phyloP scores from a whole-genome alignment of 2,329 filamentous ascomycete species.

The Aureobasidium namibiae region DNA sequence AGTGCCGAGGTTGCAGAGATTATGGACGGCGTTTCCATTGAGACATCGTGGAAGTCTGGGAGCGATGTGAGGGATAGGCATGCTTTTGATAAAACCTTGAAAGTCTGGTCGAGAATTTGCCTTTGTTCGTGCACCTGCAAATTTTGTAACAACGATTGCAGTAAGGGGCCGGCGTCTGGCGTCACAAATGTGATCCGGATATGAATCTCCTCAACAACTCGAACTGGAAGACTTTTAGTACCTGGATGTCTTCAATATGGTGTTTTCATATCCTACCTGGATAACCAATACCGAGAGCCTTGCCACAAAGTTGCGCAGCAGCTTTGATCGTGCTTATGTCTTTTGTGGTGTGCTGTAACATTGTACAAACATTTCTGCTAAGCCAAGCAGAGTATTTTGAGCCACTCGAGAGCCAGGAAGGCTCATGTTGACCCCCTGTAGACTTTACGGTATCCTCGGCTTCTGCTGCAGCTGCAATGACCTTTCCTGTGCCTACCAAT shows the following conservation, averaged over 20 bases:
- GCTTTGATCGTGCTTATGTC: conserved; percentile 24
- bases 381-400: conserved; percentile 63
- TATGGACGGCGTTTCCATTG: background rate
- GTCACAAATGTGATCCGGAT: background rate
- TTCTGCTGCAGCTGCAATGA: conserved; percentile 52
- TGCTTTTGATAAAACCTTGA: conserved; percentile 22
- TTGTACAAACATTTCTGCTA: conserved; percentile 50
- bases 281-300: conserved; percentile 64
- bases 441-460: conserved; percentile 44
- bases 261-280: conserved; percentile 42
- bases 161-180: background rate
- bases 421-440: conserved; percentile 14
- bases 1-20: conserved; percentile 15
- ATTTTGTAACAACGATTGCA: conserved; percentile 28
- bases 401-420: conserved; percentile 57
- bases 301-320: conserved; percentile 41
- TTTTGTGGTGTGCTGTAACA: conserved; percentile 37
- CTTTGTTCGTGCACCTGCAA: conserved; percentile 44
- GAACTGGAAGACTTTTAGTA: background rate
- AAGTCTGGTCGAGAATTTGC: conserved; percentile 30
- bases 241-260: no score
- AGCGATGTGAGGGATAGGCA: background rate
- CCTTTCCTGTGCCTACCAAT: conserved; percentile 51
- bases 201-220: conserved; percentile 12
- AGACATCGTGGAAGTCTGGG: background rate